Evolutionary conservation across 805 yeast species (phyloP).

Genomic region (Cyberlindnera bimundalis): DNA sequence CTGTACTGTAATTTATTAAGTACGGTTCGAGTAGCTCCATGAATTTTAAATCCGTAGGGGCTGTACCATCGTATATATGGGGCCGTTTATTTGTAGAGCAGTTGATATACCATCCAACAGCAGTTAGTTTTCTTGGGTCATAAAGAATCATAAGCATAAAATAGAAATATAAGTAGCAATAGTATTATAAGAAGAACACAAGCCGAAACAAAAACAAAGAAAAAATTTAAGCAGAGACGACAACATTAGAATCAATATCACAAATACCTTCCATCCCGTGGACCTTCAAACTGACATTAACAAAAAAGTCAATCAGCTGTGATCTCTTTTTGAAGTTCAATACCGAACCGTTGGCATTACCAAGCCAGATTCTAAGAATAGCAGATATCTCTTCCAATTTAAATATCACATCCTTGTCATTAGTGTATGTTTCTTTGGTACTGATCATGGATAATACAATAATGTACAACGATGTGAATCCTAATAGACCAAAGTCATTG

Average conservation of each 20-base stretch:
- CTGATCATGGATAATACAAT: conserved; percentile 25
- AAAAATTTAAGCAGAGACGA: conserved; percentile 1
- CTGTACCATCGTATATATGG: no score
- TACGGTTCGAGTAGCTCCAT: no score
- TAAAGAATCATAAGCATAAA: conserved; percentile 6
- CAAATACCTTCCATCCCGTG: conserved; percentile 22
- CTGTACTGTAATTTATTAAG: no score
- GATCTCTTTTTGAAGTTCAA: conserved; percentile 30
- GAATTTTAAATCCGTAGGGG: no score
- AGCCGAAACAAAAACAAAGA: background rate
- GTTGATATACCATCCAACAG: no score
- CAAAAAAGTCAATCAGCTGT: conserved; percentile 31
- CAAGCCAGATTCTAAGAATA: conserved; percentile 34
- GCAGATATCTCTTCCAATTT: conserved; percentile 32
- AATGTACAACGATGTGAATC: conserved; percentile 31
- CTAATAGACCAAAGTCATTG: conserved; percentile 23
- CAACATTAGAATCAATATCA: conserved; percentile 5
- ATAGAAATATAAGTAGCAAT: background rate
- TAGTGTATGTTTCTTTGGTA: conserved; percentile 11
- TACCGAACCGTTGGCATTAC: conserved; percentile 29
- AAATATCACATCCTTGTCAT: conserved; percentile 20
- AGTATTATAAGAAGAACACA: background rate
- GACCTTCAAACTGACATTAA: conserved; percentile 25
- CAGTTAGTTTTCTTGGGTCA: background rate
- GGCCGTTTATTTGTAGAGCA: no score